Conservation (phyloP, 805 yeast genomes). For the Ogataea sp. region DNA sequence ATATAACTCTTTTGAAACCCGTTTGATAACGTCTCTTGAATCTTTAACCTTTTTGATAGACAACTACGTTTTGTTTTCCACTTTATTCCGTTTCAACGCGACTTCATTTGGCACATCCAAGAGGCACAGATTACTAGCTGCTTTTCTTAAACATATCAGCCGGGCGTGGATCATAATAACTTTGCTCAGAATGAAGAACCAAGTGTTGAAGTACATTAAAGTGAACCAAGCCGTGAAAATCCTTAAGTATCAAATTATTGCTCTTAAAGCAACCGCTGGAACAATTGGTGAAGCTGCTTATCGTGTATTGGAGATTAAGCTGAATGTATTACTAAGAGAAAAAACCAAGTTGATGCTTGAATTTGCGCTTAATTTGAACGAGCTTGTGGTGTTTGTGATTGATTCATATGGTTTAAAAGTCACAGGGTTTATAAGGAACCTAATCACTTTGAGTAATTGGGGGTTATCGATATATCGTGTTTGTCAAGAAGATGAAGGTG, state of each 20-base stretch:
- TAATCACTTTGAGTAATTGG: conserved; percentile 22
- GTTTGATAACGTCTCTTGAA: conserved; percentile 4
- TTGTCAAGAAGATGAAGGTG: conserved; percentile 13
- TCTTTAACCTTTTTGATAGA: conserved; percentile 5
- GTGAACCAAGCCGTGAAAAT: conserved; percentile 14
- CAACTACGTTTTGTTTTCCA: conserved; percentile 4
- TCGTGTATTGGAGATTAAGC: conserved; percentile 2
- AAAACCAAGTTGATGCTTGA: conserved; percentile 19
- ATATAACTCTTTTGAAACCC: conserved; percentile 1
- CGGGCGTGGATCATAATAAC: conserved; percentile 22
- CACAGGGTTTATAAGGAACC: conserved; percentile 12
- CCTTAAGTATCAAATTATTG: conserved; percentile 15
- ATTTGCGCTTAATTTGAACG: conserved; percentile 22
- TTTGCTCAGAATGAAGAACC: conserved; percentile 19
- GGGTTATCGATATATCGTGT: conserved; percentile 19
- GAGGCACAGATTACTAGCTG: conserved; percentile 6
- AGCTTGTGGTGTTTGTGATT: conserved; percentile 20
- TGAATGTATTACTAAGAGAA: conserved; percentile 14
- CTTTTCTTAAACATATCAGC: conserved; percentile 15
- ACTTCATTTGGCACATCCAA: no score
- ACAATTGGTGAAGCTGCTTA: conserved; percentile 6
- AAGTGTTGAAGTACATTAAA: conserved; percentile 12
- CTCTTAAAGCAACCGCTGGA: no score
- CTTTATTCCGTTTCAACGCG: conserved; percentile 2
- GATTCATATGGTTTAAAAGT: conserved; percentile 14